Conservation (phyloP, 2,329 filamentous ascomycete species). For the Colletotrichum sp. region DNA sequence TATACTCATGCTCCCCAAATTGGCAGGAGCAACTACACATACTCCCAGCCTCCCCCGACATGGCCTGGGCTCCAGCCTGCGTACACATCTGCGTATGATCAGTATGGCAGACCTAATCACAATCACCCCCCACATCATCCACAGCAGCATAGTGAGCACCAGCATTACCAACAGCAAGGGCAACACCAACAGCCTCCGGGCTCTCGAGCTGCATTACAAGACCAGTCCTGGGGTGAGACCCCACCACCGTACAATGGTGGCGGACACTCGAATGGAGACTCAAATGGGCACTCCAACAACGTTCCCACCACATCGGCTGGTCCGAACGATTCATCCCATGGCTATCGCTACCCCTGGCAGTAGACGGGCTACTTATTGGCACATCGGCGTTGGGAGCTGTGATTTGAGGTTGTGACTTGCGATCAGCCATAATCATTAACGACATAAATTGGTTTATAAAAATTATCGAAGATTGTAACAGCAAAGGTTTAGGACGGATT, state of each 20-base stretch:
- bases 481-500: neutral
- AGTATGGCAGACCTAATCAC: neutral
- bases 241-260: constrained; percentile 7
- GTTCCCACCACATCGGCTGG: neutral
- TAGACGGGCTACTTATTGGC: neutral
- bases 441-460: neutral
- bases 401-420: neutral
- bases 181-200: neutral
- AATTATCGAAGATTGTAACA: neutral
- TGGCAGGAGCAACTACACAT: neutral
- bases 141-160: neutral
- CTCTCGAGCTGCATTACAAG: neutral
- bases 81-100: constrained; percentile 14
- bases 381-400: neutral
- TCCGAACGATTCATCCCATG: constrained; percentile 3
- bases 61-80: constrained; percentile 17
- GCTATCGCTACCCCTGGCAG: constrained; percentile 24
- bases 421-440: neutral
- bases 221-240: neutral
- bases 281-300: neutral
- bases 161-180: neutral
- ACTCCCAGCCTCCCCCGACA: constrained; percentile 12
- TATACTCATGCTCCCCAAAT: neutral
- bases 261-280: neutral
- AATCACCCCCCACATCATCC: neutral